Conservation (phyloP, 164 flowering plant genomes). For the Piper longum region DNA sequence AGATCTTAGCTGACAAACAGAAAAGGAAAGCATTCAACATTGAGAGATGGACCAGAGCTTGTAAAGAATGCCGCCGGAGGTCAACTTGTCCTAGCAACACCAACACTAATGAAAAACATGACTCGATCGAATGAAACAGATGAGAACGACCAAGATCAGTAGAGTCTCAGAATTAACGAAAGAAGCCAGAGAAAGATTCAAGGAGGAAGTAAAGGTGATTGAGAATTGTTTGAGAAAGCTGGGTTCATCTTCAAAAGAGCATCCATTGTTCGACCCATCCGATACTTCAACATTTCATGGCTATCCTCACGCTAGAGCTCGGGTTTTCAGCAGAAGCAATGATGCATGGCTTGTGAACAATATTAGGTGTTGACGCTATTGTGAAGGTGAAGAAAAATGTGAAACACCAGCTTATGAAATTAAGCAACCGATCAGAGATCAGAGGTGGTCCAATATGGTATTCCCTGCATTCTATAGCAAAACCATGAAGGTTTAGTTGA, state of each 20-base stretch:
- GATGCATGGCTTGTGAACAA: constrained; percentile 14
- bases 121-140: constrained; percentile 2
- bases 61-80: constrained; percentile 34
- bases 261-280: constrained; percentile 36
- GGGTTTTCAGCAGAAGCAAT: constrained; percentile 12
- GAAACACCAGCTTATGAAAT: constrained; percentile 36
- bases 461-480: too few species aligned
- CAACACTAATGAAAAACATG: background rate
- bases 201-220: constrained; percentile 44
- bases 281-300: constrained; percentile 9
- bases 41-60: constrained; percentile 31
- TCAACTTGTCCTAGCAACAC: constrained; percentile 4
- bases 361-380: constrained; percentile 3
- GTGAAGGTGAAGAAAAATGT: constrained; percentile 12
- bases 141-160: constrained; percentile 7
- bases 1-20: constrained; percentile 36
- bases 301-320: constrained; percentile 20
- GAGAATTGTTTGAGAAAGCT: constrained; percentile 33
- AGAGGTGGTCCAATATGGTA: constrained; percentile 6
- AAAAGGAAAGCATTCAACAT: constrained; percentile 43
- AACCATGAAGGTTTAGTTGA: too few species aligned
- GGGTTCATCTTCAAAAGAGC: constrained; percentile 20
- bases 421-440: background rate
- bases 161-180: constrained; percentile 14
- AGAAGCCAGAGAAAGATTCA: constrained; percentile 37